Base-by-base conservation (phyloP, 2,329 filamentous ascomycete species). In the Talaromyces sp. region DNA sequence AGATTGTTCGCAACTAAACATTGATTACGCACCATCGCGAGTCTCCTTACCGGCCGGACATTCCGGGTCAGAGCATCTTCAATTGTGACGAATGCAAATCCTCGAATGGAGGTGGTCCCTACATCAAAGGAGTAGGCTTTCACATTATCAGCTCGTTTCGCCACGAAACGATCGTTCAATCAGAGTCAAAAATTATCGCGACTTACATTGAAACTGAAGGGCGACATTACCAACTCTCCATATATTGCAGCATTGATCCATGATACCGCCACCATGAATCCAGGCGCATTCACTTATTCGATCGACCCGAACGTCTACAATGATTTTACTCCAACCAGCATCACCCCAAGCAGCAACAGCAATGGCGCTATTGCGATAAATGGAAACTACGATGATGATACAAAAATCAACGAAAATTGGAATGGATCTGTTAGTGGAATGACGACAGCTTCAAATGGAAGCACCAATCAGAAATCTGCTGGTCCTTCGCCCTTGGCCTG, bases 401-500 rank as follows among this genome's bases (percentile, higher is more conserved):
- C 25, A 22, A 64, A 59, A 22, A 19, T 47, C 3, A 61, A 57
- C 17, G 50, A 43, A 37, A 47, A 56, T 31, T 56, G 61, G 50
- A 65, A 50, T 49, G 31, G 25, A 17, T 11, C 58, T 9, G 9
- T 39, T 9, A 57, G 37, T 15, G 43, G 35, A 22, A 37, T 54
- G 43, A 52, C 45, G 31, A 37, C 50, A 37, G 33, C 19, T 35
- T 61, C 31, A 19, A 50, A 35, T 50, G 61, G 65, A 47, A 65
- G 69, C 39, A 56, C 62, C 57, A 47, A 69, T 45, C 66, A 69
- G n/a, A 74, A 74, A 63, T 66, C 66, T 56, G 64, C 73, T 3
- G 74, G 73, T 19, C 78, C 78, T 1, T 77, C 78, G 11, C 82
- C 69, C 69, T 80, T 73, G 72, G 85, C 73, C 66, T 87, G 71